Conservation (phyloP, 306 rosid genomes). For the Phaseolus lunatus region DNA sequence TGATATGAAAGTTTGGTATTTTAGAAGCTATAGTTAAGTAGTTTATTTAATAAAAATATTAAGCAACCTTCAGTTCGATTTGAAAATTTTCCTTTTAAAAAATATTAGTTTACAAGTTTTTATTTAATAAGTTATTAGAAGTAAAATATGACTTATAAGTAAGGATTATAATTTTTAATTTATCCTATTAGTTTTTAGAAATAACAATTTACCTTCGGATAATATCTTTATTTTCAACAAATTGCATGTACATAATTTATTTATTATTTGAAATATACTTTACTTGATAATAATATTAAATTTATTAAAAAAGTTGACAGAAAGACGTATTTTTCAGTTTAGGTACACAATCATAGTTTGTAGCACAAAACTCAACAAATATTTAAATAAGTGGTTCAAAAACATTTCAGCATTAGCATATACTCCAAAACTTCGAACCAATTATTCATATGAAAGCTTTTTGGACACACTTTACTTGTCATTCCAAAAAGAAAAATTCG, state of each 20-base stretch:
- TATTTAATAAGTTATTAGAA: background rate
- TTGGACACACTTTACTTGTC: background rate
- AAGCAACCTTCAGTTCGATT: background rate
- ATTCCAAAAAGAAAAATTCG: background rate
- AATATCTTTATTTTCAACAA: background rate
- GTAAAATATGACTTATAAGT: background rate
- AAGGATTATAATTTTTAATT: background rate
- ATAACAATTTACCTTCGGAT: background rate
- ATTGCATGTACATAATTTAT: background rate
- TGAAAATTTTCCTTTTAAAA: background rate
- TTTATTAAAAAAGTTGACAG: too few species aligned
- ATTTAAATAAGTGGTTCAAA: conserved; percentile 9
- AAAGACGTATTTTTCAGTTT: background rate
- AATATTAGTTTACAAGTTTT: background rate
- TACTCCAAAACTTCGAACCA: conserved; percentile 5
- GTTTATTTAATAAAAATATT: background rate
- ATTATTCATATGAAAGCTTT: background rate
- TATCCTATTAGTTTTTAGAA: background rate
- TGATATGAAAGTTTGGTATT: background rate
- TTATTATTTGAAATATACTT: background rate
- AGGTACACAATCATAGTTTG: background rate
- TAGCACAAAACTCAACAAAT: background rate
- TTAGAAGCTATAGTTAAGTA: background rate
- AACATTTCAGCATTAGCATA: background rate
- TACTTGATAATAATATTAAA: background rate